A percentile compares a stretch with the other conserved stretches of the same genome.
Conservation (phyloP, 164 flowering plant genomes). For the Tetrastigma voinierianum region DNA sequence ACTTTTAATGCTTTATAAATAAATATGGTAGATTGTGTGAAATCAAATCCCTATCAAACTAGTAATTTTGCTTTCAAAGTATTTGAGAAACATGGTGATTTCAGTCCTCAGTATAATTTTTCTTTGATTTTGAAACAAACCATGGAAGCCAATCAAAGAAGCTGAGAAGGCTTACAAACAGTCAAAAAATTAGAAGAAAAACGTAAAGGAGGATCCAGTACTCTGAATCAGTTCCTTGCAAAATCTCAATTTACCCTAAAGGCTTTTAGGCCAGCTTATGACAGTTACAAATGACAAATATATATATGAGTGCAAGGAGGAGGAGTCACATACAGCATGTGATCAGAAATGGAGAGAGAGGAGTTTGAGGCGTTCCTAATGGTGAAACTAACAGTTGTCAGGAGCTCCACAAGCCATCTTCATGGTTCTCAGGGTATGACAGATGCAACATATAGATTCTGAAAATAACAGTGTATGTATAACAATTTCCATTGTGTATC, state of each 20-base stretch:
- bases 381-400: constrained; percentile 43
- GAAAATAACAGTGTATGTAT: constrained; percentile 9
- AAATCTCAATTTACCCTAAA: constrained; percentile 57
- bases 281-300: constrained; percentile 28
- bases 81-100: too few species aligned
- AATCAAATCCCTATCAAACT: too few species aligned
- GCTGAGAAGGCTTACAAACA: constrained; percentile 52
- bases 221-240: constrained; percentile 47
- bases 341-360: constrained; percentile 63
- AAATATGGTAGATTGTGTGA: too few species aligned
- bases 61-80: not conserved
- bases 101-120: not conserved
- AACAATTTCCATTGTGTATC: constrained; percentile 12
- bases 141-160: constrained; percentile 63
- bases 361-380: constrained; percentile 59
- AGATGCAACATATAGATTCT: constrained; percentile 84
- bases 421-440: constrained; percentile 94
- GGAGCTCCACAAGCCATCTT: constrained; percentile 54
- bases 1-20: too few species aligned
- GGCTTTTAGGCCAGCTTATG: constrained; percentile 32
- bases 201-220: constrained; percentile 45
- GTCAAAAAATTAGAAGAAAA: constrained; percentile 59
- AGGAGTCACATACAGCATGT: constrained; percentile 17
- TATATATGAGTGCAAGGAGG: constrained; percentile 39
- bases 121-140: constrained; percentile 57